Evolutionary conservation across 2,329 filamentous ascomycete genomes (phyloP).

Genomic region (Cladosporium phlei): DNA sequence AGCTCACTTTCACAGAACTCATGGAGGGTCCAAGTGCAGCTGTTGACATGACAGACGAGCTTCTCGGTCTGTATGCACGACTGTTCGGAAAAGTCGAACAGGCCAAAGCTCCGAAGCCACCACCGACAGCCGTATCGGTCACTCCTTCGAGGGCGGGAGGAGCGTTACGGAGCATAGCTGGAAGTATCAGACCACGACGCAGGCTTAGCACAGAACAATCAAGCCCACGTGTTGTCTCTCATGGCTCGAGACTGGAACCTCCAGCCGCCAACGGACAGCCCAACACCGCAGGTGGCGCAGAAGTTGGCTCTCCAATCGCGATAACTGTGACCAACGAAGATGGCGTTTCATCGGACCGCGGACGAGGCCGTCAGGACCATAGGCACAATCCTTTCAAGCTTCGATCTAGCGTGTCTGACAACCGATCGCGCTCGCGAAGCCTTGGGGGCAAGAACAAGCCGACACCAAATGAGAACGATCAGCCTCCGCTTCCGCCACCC

Average conservation of each 20-base stretch:
- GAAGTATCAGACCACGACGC: constrained; percentile 63
- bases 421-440: constrained; percentile 8
- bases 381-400: constrained; percentile 28
- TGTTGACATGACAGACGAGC: constrained; percentile 80
- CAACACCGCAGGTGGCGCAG: constrained; percentile 17
- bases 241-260: constrained; percentile 3
- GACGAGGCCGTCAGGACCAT: constrained; percentile 33
- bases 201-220: constrained; percentile 5
- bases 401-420: constrained; percentile 3
- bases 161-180: constrained; percentile 51
- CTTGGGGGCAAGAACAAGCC: constrained; percentile 8
- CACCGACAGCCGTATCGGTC: constrained; percentile 40
- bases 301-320: constrained; percentile 50
- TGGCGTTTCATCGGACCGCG: constrained; percentile 31
- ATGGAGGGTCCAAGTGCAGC: constrained; percentile 78
- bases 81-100: constrained; percentile 65
- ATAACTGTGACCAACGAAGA: constrained; percentile 73
- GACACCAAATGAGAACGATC: constrained; percentile 3
- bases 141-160: constrained; percentile 27
- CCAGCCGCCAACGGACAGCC: background rate
- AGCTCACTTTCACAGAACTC: constrained; percentile 76
- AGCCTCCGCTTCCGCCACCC: constrained; percentile 10
- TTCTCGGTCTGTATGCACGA: constrained; percentile 74
- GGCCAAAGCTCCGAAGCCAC: constrained; percentile 42
- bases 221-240: background rate